Evolutionary conservation across 345 rosid species (phyloP).

Genomic region (Lepidium didymum): DNA sequence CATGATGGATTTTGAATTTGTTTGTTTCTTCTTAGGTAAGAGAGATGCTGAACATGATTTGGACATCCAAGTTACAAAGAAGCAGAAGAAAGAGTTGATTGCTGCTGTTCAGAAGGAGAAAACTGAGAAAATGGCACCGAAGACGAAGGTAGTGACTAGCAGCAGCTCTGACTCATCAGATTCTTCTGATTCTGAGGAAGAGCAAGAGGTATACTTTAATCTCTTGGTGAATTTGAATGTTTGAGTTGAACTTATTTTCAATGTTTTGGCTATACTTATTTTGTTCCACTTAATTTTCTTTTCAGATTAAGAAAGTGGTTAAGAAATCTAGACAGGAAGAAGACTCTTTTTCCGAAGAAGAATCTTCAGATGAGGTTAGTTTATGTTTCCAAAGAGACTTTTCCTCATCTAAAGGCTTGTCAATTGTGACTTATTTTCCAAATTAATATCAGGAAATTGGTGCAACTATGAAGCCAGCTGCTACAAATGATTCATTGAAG

Average conservation of each 20-base stretch:
- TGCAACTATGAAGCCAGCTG: not conserved
- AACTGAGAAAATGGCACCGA: conserved; percentile 30
- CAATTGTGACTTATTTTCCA: not conserved
- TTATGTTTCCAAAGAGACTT: not conserved
- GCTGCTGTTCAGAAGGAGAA: conserved; percentile 37
- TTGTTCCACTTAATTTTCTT: not conserved
- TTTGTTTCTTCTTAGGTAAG: conserved; percentile 34
- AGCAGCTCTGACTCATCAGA: conserved; percentile 34
- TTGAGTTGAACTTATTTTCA: not conserved
- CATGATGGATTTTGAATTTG: not conserved
- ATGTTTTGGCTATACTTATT: not conserved
- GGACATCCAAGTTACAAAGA: conserved; percentile 46
- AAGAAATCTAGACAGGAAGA: conserved; percentile 6
- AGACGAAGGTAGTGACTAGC: conserved; percentile 35
- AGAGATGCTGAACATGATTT: conserved; percentile 50
- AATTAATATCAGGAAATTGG: not conserved
- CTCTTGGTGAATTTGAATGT: not conserved
- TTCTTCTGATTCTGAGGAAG: conserved; percentile 56
- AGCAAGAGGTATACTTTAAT: conserved; percentile 27
- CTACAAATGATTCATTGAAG: conserved; percentile 34
- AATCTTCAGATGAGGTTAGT: conserved; percentile 27
- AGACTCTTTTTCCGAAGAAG: conserved; percentile 33
- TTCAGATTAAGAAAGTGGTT: conserved; percentile 14
- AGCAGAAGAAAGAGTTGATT: conserved; percentile 45
- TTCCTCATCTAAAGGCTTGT: not conserved